Percentiles rank a stretch among this genome's conserved stretches.
Evolutionary conservation across 2,329 filamentous ascomycete genomes (phyloP).

Genomic region (Apiospora koreana): DNA sequence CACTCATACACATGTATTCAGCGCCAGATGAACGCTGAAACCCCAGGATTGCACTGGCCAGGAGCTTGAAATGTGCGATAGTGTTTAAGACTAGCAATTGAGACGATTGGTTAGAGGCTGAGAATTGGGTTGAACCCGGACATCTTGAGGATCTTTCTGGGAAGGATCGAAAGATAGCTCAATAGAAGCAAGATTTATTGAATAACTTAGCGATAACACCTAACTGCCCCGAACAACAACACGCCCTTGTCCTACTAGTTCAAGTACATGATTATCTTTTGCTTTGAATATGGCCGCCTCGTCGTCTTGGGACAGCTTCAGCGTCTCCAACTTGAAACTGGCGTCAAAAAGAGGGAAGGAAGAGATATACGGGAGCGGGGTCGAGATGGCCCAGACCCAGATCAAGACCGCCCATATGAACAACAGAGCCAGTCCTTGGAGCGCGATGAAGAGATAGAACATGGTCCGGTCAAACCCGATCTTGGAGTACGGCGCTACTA

Average conservation of each 20-base stretch:
- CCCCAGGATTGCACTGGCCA: too few species aligned
- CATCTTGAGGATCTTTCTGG: too few species aligned
- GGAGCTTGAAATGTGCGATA: too few species aligned
- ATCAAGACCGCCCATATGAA: not conserved
- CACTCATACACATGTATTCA: too few species aligned
- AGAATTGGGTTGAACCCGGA: too few species aligned
- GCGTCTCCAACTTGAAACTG: not conserved
- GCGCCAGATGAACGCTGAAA: too few species aligned
- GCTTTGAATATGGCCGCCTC: not conserved
- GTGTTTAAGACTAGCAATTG: too few species aligned
- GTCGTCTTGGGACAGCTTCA: not conserved
- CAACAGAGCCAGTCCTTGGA: not conserved
- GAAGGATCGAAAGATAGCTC: too few species aligned
- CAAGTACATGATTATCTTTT: not conserved
- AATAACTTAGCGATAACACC: not conserved
- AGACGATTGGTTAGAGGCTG: too few species aligned
- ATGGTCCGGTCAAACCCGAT: not conserved
- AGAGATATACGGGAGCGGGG: not conserved
- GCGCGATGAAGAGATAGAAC: not conserved
- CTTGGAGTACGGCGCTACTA: not conserved
- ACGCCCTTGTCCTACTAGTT: not conserved
- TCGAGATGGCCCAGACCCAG: not conserved
- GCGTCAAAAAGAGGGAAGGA: not conserved
- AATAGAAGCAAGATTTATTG: too few species aligned
- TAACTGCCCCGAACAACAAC: not conserved